Evolutionary conservation across 345 rosid species (phyloP).

Genomic region (Excoecaria agallocha): DNA sequence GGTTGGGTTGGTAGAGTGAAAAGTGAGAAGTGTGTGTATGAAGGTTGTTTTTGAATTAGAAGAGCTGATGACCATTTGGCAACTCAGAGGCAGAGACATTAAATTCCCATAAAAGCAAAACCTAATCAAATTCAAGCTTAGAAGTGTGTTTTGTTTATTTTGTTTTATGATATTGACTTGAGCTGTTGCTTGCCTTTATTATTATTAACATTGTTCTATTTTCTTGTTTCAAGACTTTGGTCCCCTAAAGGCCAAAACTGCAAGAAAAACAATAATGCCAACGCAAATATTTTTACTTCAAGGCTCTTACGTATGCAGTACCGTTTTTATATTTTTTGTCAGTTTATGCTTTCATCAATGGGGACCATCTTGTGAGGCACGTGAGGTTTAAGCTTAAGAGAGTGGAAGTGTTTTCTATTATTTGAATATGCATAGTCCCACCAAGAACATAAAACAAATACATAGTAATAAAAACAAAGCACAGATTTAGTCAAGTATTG

Average conservation of each 20-base stretch:
- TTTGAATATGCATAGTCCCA: neutral
- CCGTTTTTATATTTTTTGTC: neutral
- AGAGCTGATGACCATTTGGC: neutral
- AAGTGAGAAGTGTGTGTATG: constrained; percentile 9
- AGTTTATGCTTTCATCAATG: neutral
- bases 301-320: neutral
- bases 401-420: neutral
- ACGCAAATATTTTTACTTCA: neutral
- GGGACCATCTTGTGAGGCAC: neutral
- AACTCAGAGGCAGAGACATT: neutral
- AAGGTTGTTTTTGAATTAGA: constrained; percentile 6
- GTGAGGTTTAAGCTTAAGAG: neutral
- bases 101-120: constrained; percentile 13
- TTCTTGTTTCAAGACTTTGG: constrained; percentile 3
- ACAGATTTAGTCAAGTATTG: constrained; percentile 13
- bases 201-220: neutral
- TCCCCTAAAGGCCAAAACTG: neutral
- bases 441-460: constrained; percentile 1
- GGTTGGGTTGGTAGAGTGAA: constrained; percentile 3
- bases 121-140: constrained; percentile 13
- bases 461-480: constrained; percentile 6
- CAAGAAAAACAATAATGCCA: neutral
- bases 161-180: constrained; percentile 3
- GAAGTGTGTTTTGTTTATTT: too few relatives aligned
- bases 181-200: neutral